phyloP scores from a whole-genome alignment of 768 basidiomycete genomes.

The Brasilioporus rufonigricans region DNA sequence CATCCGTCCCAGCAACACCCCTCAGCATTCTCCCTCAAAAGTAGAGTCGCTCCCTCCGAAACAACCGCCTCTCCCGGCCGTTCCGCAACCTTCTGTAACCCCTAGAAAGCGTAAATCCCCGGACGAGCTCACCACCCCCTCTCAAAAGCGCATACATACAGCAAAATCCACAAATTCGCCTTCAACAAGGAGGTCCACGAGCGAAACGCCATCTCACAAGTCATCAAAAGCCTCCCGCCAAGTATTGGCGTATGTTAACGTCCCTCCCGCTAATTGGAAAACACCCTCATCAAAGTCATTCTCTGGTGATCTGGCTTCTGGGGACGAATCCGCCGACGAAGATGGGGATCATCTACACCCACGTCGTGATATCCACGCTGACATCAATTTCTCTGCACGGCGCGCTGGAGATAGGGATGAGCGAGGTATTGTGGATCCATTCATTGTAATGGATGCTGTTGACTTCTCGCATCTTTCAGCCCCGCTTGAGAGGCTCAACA shows the following conservation, averaged over 20 bases:
- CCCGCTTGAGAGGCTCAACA: conserved; percentile 73
- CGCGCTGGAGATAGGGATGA: conserved; percentile 77
- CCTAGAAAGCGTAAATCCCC: conserved; percentile 71
- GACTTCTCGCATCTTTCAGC: conserved; percentile 33
- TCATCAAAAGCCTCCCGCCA: conserved; percentile 32
- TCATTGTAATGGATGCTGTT: not conserved
- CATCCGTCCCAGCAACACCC: conserved; percentile 10
- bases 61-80: conserved; percentile 5
- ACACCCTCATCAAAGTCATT: conserved; percentile 27
- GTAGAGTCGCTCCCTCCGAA: conserved; percentile 16
- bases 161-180: conserved; percentile 10
- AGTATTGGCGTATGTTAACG: conserved; percentile 34
- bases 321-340: conserved; percentile 52
- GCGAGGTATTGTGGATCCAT: conserved; percentile 44
- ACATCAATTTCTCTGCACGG: conserved; percentile 48
- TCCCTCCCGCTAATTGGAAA: conserved; percentile 29
- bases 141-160: conserved; percentile 54
- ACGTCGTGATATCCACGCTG: conserved; percentile 29
- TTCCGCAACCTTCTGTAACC: conserved; percentile 37
- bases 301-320: conserved; percentile 47
- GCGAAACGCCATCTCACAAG: conserved; percentile 24
- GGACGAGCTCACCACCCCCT: conserved; percentile 59
- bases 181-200: conserved; percentile 11
- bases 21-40: conserved; percentile 18
- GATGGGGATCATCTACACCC: conserved; percentile 32